Conservation (phyloP, 148 eudicot species). For the Agrostemma githago region DNA sequence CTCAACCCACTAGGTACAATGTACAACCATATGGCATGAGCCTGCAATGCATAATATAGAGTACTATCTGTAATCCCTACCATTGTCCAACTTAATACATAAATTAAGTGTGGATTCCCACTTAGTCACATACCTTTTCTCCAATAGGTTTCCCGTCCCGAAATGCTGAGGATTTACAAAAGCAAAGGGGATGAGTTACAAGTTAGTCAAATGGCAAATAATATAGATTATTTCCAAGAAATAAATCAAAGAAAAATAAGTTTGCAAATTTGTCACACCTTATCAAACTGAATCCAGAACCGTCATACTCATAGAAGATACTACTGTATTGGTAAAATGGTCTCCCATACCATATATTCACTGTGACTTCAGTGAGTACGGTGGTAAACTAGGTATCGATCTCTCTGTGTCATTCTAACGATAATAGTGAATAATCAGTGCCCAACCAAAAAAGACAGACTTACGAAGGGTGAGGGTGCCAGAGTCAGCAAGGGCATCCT, state of each 20-base stretch:
- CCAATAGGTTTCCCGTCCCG: constrained; percentile 53
- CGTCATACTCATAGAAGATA: not conserved
- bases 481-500: constrained; percentile 62
- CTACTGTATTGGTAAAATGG: no score
- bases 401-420: not conserved
- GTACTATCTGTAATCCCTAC: not conserved
- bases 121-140: constrained; percentile 44
- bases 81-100: no score
- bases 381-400: not conserved
- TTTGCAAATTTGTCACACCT: not conserved
- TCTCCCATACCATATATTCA: not conserved
- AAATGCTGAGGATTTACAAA: constrained; percentile 45
- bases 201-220: not conserved
- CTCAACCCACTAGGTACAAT: constrained; percentile 82
- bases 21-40: constrained; percentile 77
- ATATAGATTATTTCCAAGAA: not conserved
- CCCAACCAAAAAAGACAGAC: constrained; percentile 10
- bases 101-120: no score
- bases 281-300: not conserved
- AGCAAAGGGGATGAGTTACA: not conserved
- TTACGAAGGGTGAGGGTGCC: constrained; percentile 66
- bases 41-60: constrained; percentile 34
- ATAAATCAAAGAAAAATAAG: not conserved
- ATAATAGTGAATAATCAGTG: no score
- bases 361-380: not conserved